A percentile compares a stretch with the other conserved stretches of the same genome.
These are phyloP conservation scores for Penicillium frequentans DNA, from an alignment of 2,329 filamentous ascomycete genomes.

Conservation along the genomic window DNA sequence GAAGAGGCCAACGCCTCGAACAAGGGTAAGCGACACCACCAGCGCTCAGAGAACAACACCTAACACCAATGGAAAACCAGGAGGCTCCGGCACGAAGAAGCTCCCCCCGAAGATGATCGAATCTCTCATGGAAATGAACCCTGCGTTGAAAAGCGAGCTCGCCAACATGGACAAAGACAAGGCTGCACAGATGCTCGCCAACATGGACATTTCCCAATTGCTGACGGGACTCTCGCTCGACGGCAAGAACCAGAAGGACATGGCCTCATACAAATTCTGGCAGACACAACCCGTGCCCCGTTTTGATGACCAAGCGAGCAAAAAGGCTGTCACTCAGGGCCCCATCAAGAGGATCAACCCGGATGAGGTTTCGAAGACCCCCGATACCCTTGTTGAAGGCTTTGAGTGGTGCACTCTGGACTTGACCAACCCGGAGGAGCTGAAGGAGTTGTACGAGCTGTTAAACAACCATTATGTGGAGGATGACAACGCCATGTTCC, in stretches of 20 bases:
- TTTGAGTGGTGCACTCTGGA: conserved; percentile 97
- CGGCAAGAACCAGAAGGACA: conserved; percentile 90
- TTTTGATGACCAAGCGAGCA: conserved; percentile 62
- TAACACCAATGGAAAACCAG: conserved; percentile 23
- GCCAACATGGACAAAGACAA: conserved; percentile 68
- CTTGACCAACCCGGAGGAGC: conserved; percentile 70
- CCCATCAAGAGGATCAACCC: conserved; percentile 79
- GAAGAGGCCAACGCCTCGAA: conserved; percentile 6
- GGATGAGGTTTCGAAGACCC: conserved; percentile 75
- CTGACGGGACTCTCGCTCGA: conserved; percentile 62
- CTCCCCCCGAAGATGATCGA: conserved; percentile 37
- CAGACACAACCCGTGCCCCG: conserved; percentile 91
- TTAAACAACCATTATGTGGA: conserved; percentile 95
- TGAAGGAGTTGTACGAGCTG: conserved; percentile 89
- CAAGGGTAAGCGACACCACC: conserved; percentile 4
- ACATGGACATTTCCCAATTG: conserved; percentile 49
- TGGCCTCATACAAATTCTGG: conserved; percentile 99
- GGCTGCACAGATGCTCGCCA: conserved; percentile 51
- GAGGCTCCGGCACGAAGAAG: conserved; percentile 31
- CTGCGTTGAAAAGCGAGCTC: conserved; percentile 70
- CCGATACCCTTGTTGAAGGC: conserved; percentile 71
- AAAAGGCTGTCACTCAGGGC: conserved; percentile 65
- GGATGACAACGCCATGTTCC: conserved; percentile 94
- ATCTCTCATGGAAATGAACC: conserved; percentile 49
- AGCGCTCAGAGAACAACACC: conserved; percentile 5